These are phyloP conservation scores for Trichosanthes cucumerina DNA, from an alignment of 306 rosid genomes.

Conservation along the genomic window DNA sequence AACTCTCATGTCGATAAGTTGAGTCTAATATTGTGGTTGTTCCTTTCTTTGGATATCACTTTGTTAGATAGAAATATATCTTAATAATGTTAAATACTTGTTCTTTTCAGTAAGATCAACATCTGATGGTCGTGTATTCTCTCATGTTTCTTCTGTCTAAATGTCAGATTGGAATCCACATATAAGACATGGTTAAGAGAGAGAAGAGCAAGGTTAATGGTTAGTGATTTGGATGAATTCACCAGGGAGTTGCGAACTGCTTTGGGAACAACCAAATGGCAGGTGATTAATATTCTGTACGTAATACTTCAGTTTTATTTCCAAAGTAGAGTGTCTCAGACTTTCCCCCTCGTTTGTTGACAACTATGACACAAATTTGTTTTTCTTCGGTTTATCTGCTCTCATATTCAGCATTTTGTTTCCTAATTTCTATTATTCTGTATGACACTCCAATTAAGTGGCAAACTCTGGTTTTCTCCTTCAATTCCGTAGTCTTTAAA, in stretches of 20 bases:
- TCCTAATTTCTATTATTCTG: background rate
- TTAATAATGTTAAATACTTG: background rate
- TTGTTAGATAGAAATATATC: background rate
- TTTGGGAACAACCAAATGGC: conserved; percentile 96
- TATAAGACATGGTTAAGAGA: conserved; percentile 69
- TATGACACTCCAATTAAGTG: background rate
- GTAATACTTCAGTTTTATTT: background rate
- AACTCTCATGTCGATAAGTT: background rate
- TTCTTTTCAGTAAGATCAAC: background rate
- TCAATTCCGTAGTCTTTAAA: conserved; percentile 6
- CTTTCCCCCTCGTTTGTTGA: background rate
- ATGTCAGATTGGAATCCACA: conserved; percentile 78
- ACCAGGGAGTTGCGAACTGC: conserved; percentile 88
- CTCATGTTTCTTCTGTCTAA: background rate
- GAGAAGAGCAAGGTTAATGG: conserved; percentile 44
- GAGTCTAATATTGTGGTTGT: background rate
- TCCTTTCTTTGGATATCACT: background rate
- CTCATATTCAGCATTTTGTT: background rate
- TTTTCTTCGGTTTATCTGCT: background rate
- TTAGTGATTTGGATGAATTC: conserved; percentile 46
- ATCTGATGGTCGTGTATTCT: conserved; percentile 10
- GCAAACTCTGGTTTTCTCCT: background rate
- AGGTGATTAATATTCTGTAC: conserved; percentile 33
- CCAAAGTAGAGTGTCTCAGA: background rate
- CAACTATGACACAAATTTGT: background rate